phyloP scores from a whole-genome alignment of 495 filamentous ascomycete species.

The Aspergillus sclerotioniger region DNA sequence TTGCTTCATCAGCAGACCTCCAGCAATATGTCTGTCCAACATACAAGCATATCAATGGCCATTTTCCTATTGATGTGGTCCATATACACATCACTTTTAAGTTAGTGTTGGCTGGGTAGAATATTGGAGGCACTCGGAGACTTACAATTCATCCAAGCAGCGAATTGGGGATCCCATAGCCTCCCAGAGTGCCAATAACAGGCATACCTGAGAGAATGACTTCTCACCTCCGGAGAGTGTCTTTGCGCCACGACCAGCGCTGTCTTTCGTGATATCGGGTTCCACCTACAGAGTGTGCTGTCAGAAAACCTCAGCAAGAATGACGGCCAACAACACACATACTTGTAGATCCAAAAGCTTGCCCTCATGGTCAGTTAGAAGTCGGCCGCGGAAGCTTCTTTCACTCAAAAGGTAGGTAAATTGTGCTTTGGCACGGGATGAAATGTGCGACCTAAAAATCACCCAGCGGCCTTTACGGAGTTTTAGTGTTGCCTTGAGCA shows the following conservation, averaged over 20 bases:
- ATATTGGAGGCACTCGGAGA: conserved; percentile 3
- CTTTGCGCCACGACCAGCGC: conserved; percentile 74
- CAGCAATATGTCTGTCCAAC: conserved; percentile 20
- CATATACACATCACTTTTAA: conserved; percentile 89
- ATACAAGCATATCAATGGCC: conserved; percentile 91
- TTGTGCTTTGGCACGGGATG: conserved; percentile 74
- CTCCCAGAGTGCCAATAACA: conserved; percentile 91
- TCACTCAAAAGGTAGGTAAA: conserved; percentile 88
- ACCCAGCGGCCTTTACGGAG: conserved; percentile 74
- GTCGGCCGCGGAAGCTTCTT: conserved; percentile 78
- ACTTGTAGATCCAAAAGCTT: conserved; percentile 77
- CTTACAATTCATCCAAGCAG: conserved; percentile 92
- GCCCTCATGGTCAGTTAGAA: conserved; percentile 70
- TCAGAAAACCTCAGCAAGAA: neutral
- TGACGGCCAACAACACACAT: conserved; percentile 11
- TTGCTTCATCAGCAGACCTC: conserved; percentile 17
- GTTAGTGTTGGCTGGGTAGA: conserved; percentile 19
- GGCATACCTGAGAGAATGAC: conserved; percentile 93
- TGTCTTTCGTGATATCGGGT: conserved; percentile 73
- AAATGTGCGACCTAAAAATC: conserved; percentile 78
- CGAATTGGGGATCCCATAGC: conserved; percentile 95
- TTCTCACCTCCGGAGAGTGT: conserved; percentile 96
- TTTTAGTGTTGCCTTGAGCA: conserved; percentile 63
- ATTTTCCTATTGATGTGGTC: conserved; percentile 92
- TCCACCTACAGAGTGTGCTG: conserved; percentile 50